Evolutionary conservation across 164 flowering plant species (phyloP), one percentile per base, ranked within the genome.

Genomic region (Vitis cinerea): DNA sequence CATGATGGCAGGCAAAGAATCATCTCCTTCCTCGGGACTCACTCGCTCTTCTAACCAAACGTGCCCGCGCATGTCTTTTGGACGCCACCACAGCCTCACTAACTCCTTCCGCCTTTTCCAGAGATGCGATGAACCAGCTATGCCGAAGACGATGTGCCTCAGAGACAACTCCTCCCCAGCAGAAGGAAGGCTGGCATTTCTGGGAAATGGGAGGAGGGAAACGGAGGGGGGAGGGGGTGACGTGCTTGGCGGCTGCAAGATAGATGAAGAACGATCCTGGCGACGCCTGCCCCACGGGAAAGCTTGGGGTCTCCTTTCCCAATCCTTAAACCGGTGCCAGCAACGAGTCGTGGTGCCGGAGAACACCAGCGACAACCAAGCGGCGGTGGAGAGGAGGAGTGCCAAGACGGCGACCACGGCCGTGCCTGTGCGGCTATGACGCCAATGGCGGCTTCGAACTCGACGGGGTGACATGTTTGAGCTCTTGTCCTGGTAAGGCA

Each of bases 41-140:
- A 79, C 72, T 13, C 52, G 52, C 56, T 87, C 87, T 17, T 87
- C 94, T 16, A 90, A 69, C 94, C 92, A 90, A 10, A 86, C 87
- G 59, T 83, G 80, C 11, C 94, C 92, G 1, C 90, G 81, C 87
- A 83, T 88, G 29, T 70, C 71, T 8, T 64, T 51, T 0, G 88
- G 84, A 4, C 83, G 75, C 92, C 92, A 88, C 95, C 92, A 90
- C 3, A 88, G 76, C 72, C 75, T 79, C 15, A 86, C 78, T 14
- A 78, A 88, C 65, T 86, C 80, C 74, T 85, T 85, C 11, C 94
- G 78, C n/a, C 69, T 73, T 12, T 73, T 72, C 90, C 91, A 90
- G 17, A 84, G 76, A 49, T 83, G 83, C 8, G 88, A 71, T 2
- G 91, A 87, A 55, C 89, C 87, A 1, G 86, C 90, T 11, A 87